These are phyloP conservation scores for Persicaria maculosa DNA, from an alignment of 148 eudicot species.

Conservation along the genomic window DNA sequence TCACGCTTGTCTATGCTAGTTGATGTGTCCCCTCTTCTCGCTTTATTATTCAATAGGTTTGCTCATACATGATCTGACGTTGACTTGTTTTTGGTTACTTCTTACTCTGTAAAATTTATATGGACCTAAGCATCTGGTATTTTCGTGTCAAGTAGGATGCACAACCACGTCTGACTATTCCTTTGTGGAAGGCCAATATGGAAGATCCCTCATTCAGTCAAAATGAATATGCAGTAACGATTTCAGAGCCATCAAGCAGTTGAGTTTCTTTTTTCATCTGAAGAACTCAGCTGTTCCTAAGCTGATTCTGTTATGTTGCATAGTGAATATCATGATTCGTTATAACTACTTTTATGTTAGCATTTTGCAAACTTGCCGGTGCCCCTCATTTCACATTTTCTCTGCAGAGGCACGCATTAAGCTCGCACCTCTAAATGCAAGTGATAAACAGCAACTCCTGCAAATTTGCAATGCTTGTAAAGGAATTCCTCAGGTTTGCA, in stretches of 20 bases:
- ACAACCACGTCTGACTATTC: slow-evolving; percentile 62
- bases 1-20: not conserved
- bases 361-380: not conserved
- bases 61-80: too few relatives aligned
- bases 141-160: slow-evolving; percentile 46
- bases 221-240: slow-evolving; percentile 61
- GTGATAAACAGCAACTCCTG: slow-evolving; percentile 60
- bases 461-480: slow-evolving; percentile 90
- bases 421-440: slow-evolving; percentile 51
- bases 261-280: slow-evolving; percentile 3
- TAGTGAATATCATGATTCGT: slow-evolving; percentile 16
- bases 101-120: not conserved
- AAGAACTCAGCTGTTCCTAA: not conserved
- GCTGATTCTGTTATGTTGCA: not conserved
- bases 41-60: too few relatives aligned
- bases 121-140: not conserved
- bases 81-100: not conserved
- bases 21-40: too few relatives aligned
- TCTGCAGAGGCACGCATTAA: slow-evolving; percentile 61
- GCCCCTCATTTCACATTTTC: not conserved
- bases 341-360: slow-evolving; percentile 23
- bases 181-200: slow-evolving; percentile 86
- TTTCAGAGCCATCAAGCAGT: slow-evolving; percentile 63
- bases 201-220: slow-evolving; percentile 67
- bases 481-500: slow-evolving; percentile 92